Conservation (phyloP, 441 rosid species). For the Erodium texanum region DNA sequence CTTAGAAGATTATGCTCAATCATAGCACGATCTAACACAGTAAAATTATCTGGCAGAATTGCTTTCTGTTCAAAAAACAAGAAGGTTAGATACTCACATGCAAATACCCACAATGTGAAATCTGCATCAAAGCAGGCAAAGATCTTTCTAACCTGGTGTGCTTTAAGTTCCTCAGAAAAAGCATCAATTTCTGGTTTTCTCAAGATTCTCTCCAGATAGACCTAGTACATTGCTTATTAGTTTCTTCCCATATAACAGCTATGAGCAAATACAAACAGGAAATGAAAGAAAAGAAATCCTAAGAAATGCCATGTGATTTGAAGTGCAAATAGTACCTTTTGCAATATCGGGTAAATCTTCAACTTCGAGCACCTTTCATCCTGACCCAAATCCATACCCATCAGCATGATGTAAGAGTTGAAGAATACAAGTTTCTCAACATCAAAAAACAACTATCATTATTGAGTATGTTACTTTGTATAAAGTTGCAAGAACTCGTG, state of each 20-base stretch:
- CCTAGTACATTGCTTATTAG: conserved; percentile 39
- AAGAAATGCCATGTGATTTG: not conserved
- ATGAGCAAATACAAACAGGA: not conserved
- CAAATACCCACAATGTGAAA: conserved; percentile 13
- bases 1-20: conserved; percentile 96
- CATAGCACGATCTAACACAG: conserved; percentile 96
- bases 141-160: conserved; percentile 64
- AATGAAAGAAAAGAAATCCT: not conserved
- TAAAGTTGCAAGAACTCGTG: conserved; percentile 93
- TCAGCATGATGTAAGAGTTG: conserved; percentile 19
- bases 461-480: conserved; percentile 50
- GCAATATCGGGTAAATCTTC: conserved; percentile 87
- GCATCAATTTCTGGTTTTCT: conserved; percentile 95
- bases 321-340: conserved; percentile 49
- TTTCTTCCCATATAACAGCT: not conserved
- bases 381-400: conserved; percentile 37
- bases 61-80: conserved; percentile 66
- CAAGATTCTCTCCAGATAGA: conserved; percentile 87
- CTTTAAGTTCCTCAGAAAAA: conserved; percentile 83
- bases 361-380: conserved; percentile 93
- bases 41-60: conserved; percentile 79
- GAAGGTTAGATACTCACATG: conserved; percentile 13
- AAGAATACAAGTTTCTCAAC: conserved; percentile 8
- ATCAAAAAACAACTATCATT: not conserved
- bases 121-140: conserved; percentile 12